Conservation (phyloP, 2,329 filamentous ascomycete genomes). For the Thyridium curvatum region DNA sequence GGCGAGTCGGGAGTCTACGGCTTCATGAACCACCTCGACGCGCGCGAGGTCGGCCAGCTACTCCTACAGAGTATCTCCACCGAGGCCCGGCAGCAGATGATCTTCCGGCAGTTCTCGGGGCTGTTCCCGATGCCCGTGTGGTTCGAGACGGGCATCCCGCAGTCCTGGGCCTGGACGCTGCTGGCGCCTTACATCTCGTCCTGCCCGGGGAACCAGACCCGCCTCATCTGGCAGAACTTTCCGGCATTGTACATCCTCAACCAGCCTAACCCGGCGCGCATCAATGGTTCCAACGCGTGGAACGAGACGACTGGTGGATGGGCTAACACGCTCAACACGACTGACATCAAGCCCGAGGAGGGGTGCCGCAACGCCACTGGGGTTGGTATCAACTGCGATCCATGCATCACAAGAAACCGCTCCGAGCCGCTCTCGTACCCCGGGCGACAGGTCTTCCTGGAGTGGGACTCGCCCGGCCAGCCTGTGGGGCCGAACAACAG, state of each 20-base stretch:
- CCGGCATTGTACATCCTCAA: slow-evolving; percentile 66
- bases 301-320: slow-evolving; percentile 60
- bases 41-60: slow-evolving; percentile 65
- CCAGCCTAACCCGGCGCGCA: slow-evolving; percentile 67
- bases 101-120: slow-evolving; percentile 77
- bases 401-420: slow-evolving; percentile 63
- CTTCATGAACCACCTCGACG: slow-evolving; percentile 72
- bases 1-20: slow-evolving; percentile 77
- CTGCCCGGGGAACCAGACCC: slow-evolving; percentile 67
- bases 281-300: slow-evolving; percentile 53
- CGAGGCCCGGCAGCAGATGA: slow-evolving; percentile 77
- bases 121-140: slow-evolving; percentile 77
- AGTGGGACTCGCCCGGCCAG: slow-evolving; percentile 66
- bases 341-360: slow-evolving; percentile 34
- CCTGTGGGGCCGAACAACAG: slow-evolving; percentile 74
- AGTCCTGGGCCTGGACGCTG: slow-evolving; percentile 79
- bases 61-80: slow-evolving; percentile 71
- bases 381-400: slow-evolving; percentile 50
- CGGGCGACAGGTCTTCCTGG: slow-evolving; percentile 62
- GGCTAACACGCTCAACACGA: slow-evolving; percentile 46
- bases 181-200: slow-evolving; percentile 75
- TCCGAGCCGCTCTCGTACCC: slow-evolving; percentile 67
- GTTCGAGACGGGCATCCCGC: slow-evolving; percentile 74
- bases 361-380: slow-evolving; percentile 52
- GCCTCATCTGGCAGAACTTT: slow-evolving; percentile 81